phyloP scores from a whole-genome alignment of 2,329 filamentous ascomycete species.

The Bretziella fagacearum region DNA sequence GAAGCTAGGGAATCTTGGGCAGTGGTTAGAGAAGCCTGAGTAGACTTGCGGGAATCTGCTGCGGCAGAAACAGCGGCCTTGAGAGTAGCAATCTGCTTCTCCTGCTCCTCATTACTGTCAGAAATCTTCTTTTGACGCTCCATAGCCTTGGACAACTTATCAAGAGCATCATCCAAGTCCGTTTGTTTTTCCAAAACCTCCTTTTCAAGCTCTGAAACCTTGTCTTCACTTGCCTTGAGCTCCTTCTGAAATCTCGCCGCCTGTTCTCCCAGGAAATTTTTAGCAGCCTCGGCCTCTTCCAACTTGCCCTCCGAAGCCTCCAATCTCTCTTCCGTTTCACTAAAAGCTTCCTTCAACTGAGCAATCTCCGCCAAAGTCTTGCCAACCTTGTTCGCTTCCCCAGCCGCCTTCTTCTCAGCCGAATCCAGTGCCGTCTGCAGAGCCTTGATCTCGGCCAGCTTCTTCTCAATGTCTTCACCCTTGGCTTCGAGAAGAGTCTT shows the following conservation, averaged over 20 bases:
- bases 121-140: background rate
- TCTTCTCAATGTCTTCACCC: constrained; percentile 1
- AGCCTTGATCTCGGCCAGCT: background rate
- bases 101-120: background rate
- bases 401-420: background rate
- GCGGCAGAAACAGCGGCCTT: background rate
- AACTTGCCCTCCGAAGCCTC: background rate
- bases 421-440: background rate
- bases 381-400: too few species aligned
- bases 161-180: too few species aligned
- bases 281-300: background rate
- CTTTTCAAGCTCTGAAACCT: too few species aligned
- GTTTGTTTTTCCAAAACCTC: too few species aligned
- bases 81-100: background rate
- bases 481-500: background rate
- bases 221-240: background rate
- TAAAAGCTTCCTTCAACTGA: background rate
- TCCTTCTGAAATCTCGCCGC: background rate
- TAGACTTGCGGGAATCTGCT: too few species aligned
- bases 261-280: background rate
- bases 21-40: too few species aligned
- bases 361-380: background rate
- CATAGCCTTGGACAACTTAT: too few species aligned
- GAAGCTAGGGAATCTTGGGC: background rate
- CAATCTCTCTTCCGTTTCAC: background rate